Evolutionary conservation across 2,329 filamentous ascomycete genomes (phyloP).

Genomic region (Aspergillus sp.): DNA sequence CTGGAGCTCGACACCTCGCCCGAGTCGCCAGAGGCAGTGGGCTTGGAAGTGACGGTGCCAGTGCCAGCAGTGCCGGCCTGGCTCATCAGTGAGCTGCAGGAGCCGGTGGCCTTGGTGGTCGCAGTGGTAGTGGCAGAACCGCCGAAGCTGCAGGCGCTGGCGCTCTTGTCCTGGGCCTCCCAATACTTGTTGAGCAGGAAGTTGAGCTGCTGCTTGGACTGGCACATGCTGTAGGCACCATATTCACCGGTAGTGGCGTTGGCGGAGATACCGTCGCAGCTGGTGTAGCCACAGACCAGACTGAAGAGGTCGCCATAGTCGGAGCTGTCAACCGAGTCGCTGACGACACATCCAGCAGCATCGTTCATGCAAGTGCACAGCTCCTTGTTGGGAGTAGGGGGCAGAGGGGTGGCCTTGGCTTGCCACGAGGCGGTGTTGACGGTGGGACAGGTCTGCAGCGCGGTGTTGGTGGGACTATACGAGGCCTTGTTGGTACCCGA

Average conservation of each 20-base stretch:
- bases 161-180: slow-evolving; percentile 29
- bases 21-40: slow-evolving; percentile 20
- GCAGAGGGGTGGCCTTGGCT: slow-evolving; percentile 60
- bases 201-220: slow-evolving; percentile 36
- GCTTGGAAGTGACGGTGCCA: slow-evolving; percentile 34
- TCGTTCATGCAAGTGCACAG: slow-evolving; percentile 82
- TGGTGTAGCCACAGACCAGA: slow-evolving; percentile 35
- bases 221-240: slow-evolving; percentile 45
- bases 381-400: slow-evolving; percentile 69
- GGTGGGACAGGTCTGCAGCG: slow-evolving; percentile 64
- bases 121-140: slow-evolving; percentile 36
- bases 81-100: slow-evolving; percentile 33
- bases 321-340: slow-evolving; percentile 26
- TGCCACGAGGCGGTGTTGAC: slow-evolving; percentile 58
- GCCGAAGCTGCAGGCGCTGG: slow-evolving; percentile 38
- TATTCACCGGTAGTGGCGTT: slow-evolving; percentile 39
- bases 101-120: slow-evolving; percentile 29
- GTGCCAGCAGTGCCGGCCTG: slow-evolving; percentile 36
- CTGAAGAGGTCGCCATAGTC: slow-evolving; percentile 56
- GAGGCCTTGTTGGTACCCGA: slow-evolving; percentile 57
- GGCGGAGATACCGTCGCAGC: slow-evolving; percentile 34
- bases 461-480: slow-evolving; percentile 69
- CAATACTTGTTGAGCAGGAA: slow-evolving; percentile 44
- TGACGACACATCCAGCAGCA: slow-evolving; percentile 64
- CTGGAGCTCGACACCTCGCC: slow-evolving; percentile 8